Evolutionary conservation across 441 rosid species (phyloP), one percentile per base, ranked within the genome.

Genomic region (Erodium trifolium): DNA sequence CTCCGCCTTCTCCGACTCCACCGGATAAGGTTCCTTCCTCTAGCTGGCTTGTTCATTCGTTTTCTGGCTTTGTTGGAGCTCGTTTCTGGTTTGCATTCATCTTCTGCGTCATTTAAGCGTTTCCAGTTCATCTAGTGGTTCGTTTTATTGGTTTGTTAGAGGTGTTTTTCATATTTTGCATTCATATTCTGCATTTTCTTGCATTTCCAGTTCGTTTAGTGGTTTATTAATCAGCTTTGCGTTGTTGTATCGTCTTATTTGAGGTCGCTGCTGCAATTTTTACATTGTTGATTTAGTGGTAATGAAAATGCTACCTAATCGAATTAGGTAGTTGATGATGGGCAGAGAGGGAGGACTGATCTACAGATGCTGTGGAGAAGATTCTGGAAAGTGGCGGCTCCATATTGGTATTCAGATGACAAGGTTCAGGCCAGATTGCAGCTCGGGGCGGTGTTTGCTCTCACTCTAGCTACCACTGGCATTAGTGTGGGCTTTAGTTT

Each of bases 401-500:
- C 98, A 16, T 93, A 82, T 74, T 93, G 97, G 97, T 88, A 72
- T 78, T 89, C 96, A 2, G 94, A 90, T 18, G 98, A 93, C 77
- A 83, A 82, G 72, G 77, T 67, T 57, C 90, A 84, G 72, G 97
- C 91, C 27, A 82, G 96, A 80, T 73, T 87, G 71, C 98, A 86
- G 74, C 87, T 93, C 8, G 97, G 87, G 11, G 84, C 86, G 65
- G 96, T 90, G 12, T 88, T 93, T 73, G 97, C 96, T 62, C 92
- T 93, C 41, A 93, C 94, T 49, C 80, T 93, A 49, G 96, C 82
- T 69, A 93, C 98, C 65, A 90, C 97, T 6, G 97, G 97, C 68
- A 85, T 90, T 74, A 90, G 97, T 79, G 96, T 93, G 47, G 97
- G 94, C 73, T 93, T 93, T 82, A 93, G 71, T 80, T 93, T 90